Percentiles rank a stretch among this genome's conserved stretches.
phyloP scores from a whole-genome alignment of 257 asterid species.

The Solanum lycopersicoides region DNA sequence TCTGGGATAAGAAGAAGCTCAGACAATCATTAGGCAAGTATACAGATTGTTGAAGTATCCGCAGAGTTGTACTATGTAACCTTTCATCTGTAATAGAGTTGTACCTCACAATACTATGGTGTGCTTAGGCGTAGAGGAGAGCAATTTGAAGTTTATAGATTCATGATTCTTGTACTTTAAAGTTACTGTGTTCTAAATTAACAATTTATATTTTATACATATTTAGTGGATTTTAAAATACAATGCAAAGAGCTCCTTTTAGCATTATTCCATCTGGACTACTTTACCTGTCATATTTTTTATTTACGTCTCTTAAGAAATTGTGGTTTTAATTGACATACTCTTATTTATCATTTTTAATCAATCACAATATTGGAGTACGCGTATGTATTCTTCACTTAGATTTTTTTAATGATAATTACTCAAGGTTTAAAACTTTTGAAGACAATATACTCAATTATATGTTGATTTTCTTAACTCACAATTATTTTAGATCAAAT shows the following conservation, averaged over 20 bases:
- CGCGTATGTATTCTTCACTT: not conserved
- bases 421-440: not conserved
- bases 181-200: not conserved
- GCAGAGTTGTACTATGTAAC: not conserved
- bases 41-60: not conserved
- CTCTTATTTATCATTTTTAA: not conserved
- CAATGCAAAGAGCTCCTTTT: not conserved
- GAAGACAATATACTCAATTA: not conserved
- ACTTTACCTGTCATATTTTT: not conserved
- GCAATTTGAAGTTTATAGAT: not conserved
- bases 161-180: not conserved
- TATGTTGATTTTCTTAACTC: too few species aligned
- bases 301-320: not conserved
- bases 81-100: not conserved
- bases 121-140: not conserved
- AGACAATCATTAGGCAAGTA: not conserved
- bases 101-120: not conserved
- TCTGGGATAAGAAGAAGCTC: not conserved
- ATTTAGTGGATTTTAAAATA: too few species aligned
- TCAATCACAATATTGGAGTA: not conserved
- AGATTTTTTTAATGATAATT: not conserved
- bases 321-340: not conserved
- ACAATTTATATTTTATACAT: not conserved
- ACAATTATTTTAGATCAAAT: not conserved
- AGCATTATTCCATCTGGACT: not conserved